Evolutionary conservation across 2,329 filamentous ascomycete genomes (phyloP), one percentile per base, ranked within the genome.

Genomic region (Fusarium sp.): DNA sequence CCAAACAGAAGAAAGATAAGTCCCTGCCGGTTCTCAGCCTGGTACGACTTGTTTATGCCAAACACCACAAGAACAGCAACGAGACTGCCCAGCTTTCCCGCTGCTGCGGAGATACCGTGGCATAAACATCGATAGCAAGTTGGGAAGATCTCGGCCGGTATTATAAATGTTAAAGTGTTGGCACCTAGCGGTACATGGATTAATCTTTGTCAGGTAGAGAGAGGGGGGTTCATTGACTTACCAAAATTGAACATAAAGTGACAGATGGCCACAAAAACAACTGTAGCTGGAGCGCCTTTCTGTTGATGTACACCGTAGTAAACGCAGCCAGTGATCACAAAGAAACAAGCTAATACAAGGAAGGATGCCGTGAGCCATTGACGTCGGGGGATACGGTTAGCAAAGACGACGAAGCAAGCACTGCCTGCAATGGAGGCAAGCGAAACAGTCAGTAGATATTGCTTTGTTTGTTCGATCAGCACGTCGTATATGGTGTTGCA

Each of bases 71-170:
- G 70, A 19, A 85, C 78, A 48, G 83, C 84, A 7, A 85, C 75
- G 49, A 89, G 82, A 58, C 84, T 85, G 23, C 86, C 87, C 2
- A 86, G 75, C 70, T 89, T 89, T 12, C 87, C 87, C 1, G 83
- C 82, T 0, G 87, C 87, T 0, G 87, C 87, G 0, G 86, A 87
- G 51, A 89, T 86, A 23, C 86, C 87, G 69, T 89, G 86, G 59
- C 86, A 89, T 1, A 87, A 88, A 49, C 83, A 87, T 39, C 88
- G 83, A 68, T 89, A 89, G 64, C 83, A 83, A 3, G 88, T 90
- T 0, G 87, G 87, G 72, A 90, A 91, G 40, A 88, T 84, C 72
- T 90, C 88, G 40, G 86, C 87, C 2, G 88, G 87, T 17, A 90
- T 84, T 53, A 89, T 85, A 69, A 90, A 89, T 0, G 87, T 89